Conservation (phyloP, 1,139 yeast genomes). For the Hemisphaericaspora xylofermentans region DNA sequence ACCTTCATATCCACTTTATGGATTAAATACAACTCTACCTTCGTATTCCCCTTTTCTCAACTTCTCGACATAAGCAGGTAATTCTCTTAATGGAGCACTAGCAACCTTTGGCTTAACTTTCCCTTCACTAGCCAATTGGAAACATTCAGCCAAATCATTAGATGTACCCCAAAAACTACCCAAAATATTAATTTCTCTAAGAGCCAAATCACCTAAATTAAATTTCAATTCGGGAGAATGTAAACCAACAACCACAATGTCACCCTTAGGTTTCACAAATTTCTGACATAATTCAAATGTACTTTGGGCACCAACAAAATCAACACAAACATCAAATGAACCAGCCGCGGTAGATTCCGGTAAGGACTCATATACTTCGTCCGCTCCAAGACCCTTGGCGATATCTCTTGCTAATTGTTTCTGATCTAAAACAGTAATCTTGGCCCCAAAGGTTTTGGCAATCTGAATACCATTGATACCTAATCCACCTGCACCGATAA, state of each 20-base stretch:
- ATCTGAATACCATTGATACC: conserved; percentile 47
- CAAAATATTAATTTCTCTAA: conserved; percentile 36
- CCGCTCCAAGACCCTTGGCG: conserved; percentile 37
- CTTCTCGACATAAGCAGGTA: conserved; percentile 33
- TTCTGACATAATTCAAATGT: conserved; percentile 32
- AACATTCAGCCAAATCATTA: conserved; percentile 37
- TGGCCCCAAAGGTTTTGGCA: conserved; percentile 25
- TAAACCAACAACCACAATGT: conserved; percentile 41
- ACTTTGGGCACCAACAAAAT: conserved; percentile 39
- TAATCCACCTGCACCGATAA: conserved; percentile 47
- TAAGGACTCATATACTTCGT: conserved; percentile 29
- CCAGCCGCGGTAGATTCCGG: conserved; percentile 18
- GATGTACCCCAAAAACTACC: conserved; percentile 46
- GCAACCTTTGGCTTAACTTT: conserved; percentile 35
- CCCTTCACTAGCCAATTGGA: conserved; percentile 39
- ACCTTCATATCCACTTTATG: no score
- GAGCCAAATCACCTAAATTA: conserved; percentile 31
- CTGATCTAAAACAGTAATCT: conserved; percentile 35
- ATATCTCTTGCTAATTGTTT: conserved; percentile 27
- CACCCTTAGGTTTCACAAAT: conserved; percentile 32
- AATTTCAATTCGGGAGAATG: conserved; percentile 29
- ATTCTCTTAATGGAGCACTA: conserved; percentile 29
- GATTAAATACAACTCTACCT: conserved; percentile 42
- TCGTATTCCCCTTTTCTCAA: conserved; percentile 35
- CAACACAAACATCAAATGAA: conserved; percentile 35